phyloP scores from a whole-genome alignment of 345 rosid species.

The Balakata baccata region DNA sequence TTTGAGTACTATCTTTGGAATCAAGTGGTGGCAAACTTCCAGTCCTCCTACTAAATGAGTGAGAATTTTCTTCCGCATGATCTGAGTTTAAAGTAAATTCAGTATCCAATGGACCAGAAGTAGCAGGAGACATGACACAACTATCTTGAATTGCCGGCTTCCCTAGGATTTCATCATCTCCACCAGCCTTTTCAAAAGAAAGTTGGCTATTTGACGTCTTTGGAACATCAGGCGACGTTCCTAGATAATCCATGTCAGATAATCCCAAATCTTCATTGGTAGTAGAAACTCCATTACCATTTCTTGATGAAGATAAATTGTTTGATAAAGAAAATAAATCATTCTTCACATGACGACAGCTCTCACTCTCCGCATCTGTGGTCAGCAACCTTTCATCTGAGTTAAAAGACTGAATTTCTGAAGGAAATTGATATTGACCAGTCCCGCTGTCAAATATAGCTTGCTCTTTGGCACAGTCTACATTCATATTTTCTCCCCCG shows the following conservation, averaged over 20 bases:
- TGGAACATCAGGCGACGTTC: constrained; percentile 26
- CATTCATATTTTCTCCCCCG: constrained; percentile 19
- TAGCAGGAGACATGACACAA: constrained; percentile 29
- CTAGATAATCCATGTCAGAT: constrained; percentile 39
- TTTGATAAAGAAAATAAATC: constrained; percentile 31
- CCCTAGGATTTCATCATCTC: constrained; percentile 31
- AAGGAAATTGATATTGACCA: constrained; percentile 24
- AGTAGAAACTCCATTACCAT: constrained; percentile 32
- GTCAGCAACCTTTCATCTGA: constrained; percentile 26
- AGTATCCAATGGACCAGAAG: constrained; percentile 28
- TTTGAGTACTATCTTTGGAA: constrained; percentile 27
- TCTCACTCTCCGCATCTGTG: constrained; percentile 28
- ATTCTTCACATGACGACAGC: constrained; percentile 21
- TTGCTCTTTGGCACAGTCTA: constrained; percentile 33
- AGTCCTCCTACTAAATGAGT: constrained; percentile 27
- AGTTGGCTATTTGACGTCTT: constrained; percentile 24
- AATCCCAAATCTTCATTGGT: constrained; percentile 35
- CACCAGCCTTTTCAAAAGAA: constrained; percentile 32
- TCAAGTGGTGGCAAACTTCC: constrained; percentile 29
- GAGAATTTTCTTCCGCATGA: constrained; percentile 29
- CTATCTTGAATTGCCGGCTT: constrained; percentile 28
- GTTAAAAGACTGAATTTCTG: constrained; percentile 24
- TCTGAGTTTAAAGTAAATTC: constrained; percentile 26
- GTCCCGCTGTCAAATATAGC: constrained; percentile 22
- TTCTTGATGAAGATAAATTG: constrained; percentile 26